Base-by-base conservation (phyloP, 371 early-diverging fungal species). In the Modicella reniformis region DNA sequence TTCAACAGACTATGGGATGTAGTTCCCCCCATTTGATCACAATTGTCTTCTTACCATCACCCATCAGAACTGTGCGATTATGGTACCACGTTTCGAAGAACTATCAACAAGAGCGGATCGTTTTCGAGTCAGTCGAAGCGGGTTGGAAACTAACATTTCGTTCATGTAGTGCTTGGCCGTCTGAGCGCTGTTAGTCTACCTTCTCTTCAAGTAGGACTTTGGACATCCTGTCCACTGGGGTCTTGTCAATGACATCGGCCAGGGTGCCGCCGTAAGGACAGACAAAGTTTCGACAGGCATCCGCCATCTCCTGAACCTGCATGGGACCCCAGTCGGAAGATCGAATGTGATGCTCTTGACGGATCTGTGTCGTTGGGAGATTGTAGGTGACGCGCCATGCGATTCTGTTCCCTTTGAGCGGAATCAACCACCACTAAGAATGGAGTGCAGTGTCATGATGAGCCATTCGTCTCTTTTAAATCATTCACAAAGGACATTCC, bases 31-130 rank as follows among this genome's bases (percentile, higher is more conserved):
- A n/a, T n/a, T n/a, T n/a, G n/a, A n/a, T 44, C 3, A 44, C 44
- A 15, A 53, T 3, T 15, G 5, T 28, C 25, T 53, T 34, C 72
- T 74, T 82, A 83, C 83, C 85, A 62, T 88, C 88, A 41, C 75
- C 83, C 29, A 88, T 76, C 2, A 82, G 80, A 29, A 80, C 80
- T 10, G 81, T 59, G 12, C 76, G 76, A 4, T 59, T 25, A 54
- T 67, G 67, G 50, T 75, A 63, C 76, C 76, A 74, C 21, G 75
- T 74, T 33, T 66, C 63, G 23, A 70, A 75, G 30, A 74, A 74
- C 75, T 73, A 61, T 15, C 33, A 50, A 32, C 30, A 49, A 28
- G 34, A 29, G n/a, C 10, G 17, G 44, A 17, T 44, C 44, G n/a
- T n/a, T n/a, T n/a, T n/a, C n/a, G n/a, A 44, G 44, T 44, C 17